phyloP scores from a whole-genome alignment of 257 asterid species.

The Ilex asprella region DNA sequence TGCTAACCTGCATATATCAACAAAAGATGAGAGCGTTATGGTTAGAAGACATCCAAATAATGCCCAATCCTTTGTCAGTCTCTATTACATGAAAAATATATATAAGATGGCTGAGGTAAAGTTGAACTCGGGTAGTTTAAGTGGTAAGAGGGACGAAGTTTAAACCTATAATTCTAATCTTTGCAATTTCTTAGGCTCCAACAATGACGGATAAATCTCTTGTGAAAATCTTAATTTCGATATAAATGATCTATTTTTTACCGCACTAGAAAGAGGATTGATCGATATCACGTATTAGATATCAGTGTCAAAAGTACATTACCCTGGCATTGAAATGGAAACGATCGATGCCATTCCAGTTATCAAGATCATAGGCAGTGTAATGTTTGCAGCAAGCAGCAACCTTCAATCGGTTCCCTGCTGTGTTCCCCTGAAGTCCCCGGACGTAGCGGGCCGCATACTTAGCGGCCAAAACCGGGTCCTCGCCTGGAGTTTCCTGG shows the following conservation, averaged over 20 bases:
- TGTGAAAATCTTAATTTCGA: too few species aligned
- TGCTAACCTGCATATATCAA: conserved; percentile 49
- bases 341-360: conserved; percentile 68
- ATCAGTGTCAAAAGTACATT: neutral
- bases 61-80: neutral
- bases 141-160: too few species aligned
- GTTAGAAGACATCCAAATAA: neutral
- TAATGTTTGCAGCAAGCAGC: conserved; percentile 93
- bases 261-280: too few species aligned
- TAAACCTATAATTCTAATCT: too few species aligned
- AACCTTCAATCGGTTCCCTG: conserved; percentile 46
- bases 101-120: too few species aligned
- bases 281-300: too few species aligned
- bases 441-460: conserved; percentile 64
- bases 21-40: neutral
- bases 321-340: conserved; percentile 85
- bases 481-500: conserved; percentile 92
- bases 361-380: conserved; percentile 83
- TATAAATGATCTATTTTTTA: too few species aligned
- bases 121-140: too few species aligned
- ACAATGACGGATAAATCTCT: too few species aligned
- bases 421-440: conserved; percentile 60
- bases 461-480: conserved; percentile 51
- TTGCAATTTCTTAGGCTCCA: too few species aligned
- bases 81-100: too few species aligned